phyloP scores from a whole-genome alignment of 345 rosid genomes.

The Aegle marmelos region DNA sequence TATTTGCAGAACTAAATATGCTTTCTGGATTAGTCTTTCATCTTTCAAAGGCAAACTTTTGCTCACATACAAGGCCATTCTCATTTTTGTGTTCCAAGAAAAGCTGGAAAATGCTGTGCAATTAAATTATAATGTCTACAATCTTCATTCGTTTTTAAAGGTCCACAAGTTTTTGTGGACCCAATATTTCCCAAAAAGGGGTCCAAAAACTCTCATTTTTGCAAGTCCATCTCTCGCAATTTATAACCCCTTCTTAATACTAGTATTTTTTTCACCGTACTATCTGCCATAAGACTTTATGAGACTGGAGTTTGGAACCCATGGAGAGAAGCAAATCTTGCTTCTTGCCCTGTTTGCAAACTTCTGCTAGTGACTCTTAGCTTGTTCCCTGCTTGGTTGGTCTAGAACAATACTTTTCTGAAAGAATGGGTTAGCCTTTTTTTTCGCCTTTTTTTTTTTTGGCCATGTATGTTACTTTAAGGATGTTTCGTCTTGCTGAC shows the following conservation, averaged over 20 bases:
- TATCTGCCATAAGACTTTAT: too few relatives aligned
- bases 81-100: slow-evolving; percentile 6
- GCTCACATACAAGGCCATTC: too few relatives aligned
- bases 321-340: neutral
- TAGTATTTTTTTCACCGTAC: too few relatives aligned
- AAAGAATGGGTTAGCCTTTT: neutral
- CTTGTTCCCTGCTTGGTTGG: neutral
- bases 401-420: neutral
- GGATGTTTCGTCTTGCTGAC: neutral
- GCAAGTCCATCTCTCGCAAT: neutral
- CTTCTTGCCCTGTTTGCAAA: too few relatives aligned
- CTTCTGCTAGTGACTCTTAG: neutral
- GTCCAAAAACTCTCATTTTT: neutral
- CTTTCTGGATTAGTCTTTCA: neutral
- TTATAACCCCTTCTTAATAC: neutral
- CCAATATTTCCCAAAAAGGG: neutral
- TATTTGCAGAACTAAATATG: slow-evolving; percentile 8
- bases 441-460: too few relatives aligned
- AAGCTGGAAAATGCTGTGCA: slow-evolving; percentile 8
- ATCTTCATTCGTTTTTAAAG: too few relatives aligned
- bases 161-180: neutral
- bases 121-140: slow-evolving; percentile 1
- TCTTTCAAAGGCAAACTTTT: neutral
- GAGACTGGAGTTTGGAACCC: neutral
- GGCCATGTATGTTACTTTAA: neutral